Percentiles rank a stretch among this genome's conserved stretches.
phyloP scores from a whole-genome alignment of 1,139 yeast species.

The Arxiozyma heterogenica region DNA sequence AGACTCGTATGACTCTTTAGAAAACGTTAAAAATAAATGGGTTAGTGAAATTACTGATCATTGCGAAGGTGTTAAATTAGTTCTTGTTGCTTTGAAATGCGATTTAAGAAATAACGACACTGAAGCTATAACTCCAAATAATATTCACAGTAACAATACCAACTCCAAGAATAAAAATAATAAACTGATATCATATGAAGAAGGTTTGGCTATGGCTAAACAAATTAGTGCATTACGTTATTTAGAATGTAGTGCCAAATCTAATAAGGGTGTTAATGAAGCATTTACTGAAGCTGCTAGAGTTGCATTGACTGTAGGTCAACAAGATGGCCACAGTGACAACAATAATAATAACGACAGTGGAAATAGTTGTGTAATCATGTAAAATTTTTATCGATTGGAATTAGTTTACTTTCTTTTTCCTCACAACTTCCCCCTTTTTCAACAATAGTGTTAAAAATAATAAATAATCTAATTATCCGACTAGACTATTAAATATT shows the following conservation, averaged over 20 bases:
- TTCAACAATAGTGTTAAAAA: too few relatives aligned
- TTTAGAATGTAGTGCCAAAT: constrained; percentile 89
- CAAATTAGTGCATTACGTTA: constrained; percentile 77
- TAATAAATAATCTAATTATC: background rate
- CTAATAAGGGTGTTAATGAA: constrained; percentile 90
- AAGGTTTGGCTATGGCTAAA: constrained; percentile 80
- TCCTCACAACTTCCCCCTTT: background rate
- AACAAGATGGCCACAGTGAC: constrained; percentile 44
- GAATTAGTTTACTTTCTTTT: background rate
- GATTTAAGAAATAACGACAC: constrained; percentile 63
- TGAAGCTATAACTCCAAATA: constrained; percentile 19
- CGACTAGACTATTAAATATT: background rate
- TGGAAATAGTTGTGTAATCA: constrained; percentile 34
- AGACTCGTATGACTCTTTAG: constrained; percentile 88
- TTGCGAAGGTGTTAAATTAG: constrained; percentile 92
- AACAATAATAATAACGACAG: constrained; percentile 45
- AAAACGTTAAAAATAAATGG: constrained; percentile 93
- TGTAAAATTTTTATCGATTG: constrained; percentile 22
- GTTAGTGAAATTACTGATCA: constrained; percentile 94
- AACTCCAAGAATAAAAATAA: constrained; percentile 32
- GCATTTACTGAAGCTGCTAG: constrained; percentile 97
- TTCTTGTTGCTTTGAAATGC: constrained; percentile 87
- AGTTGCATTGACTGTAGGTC: constrained; percentile 85
- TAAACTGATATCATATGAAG: constrained; percentile 63
- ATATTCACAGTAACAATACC: constrained; percentile 8